These are phyloP conservation scores for Emericellopsis cladophorae DNA, from an alignment of 2,329 filamentous ascomycete species.

Conservation along the genomic window DNA sequence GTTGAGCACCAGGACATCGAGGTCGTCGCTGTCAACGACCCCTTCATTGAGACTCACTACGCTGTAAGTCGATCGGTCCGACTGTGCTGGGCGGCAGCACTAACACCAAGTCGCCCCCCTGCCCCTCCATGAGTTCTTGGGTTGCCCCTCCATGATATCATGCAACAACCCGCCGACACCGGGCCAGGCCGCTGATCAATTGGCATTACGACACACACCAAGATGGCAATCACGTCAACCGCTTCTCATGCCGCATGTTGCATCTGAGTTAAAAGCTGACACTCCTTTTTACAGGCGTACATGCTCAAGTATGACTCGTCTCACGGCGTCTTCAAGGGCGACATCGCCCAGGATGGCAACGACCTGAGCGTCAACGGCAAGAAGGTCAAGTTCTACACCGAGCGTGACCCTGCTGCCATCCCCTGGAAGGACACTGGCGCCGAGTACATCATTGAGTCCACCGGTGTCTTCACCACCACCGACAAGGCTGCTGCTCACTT, in stretches of 20 bases:
- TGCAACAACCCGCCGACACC: neutral
- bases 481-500: constrained; percentile 93
- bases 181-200: neutral
- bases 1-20: constrained; percentile 81
- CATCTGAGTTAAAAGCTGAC: neutral
- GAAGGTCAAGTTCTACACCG: constrained; percentile 85
- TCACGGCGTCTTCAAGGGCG: constrained; percentile 94
- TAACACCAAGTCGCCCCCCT: constrained; percentile 1
- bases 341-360: constrained; percentile 57
- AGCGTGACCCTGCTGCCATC: constrained; percentile 82
- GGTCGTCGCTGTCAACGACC: constrained; percentile 96
- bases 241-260: neutral
- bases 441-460: constrained; percentile 94
- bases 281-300: constrained; percentile 55
- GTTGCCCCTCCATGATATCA: constrained; percentile 4
- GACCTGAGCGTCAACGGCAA: constrained; percentile 87
- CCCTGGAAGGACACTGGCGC: constrained; percentile 81
- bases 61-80: constrained; percentile 61
- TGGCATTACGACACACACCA: neutral
- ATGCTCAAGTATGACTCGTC: constrained; percentile 99
- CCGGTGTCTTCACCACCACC: constrained; percentile 97
- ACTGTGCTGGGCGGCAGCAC: neutral
- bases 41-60: constrained; percentile 96
- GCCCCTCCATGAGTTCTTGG: constrained; percentile 6
- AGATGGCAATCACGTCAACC: neutral